Evolutionary conservation across 306 rosid genomes (phyloP), one percentile per base, ranked within the genome.

Genomic region (Lathyrus sativus): DNA sequence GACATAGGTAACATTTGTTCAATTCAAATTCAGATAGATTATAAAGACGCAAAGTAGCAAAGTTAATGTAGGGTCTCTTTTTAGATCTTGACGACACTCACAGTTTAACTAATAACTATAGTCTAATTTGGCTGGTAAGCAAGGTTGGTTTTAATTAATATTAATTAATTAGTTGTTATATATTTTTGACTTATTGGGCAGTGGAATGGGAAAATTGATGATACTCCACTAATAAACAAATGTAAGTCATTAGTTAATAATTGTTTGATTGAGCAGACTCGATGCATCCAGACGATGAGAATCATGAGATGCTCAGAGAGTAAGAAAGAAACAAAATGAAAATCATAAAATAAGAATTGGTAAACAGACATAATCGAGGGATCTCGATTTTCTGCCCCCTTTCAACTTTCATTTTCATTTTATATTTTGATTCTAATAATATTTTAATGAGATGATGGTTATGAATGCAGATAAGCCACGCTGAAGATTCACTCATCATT

Each of bases 371-470:
- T 78, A 67, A 72, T 72, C 85, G 63, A 65, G 74, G 86, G 82
- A 86, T 86, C 89, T 53, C 62, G 73, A 74, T 65, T 70, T 81
- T 65, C 66, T 77, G 82, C 33, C 82, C 51, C 63, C 39, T 65
- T 35, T 79, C 26, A 60, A 60, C 68, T 41, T 18, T 39, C 46
- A 15, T 62, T 44, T 14, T 14, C 22, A 46, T 48, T 15, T 48
- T 65, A 24, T 72, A 24, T 11, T 29, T 49, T 28, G 10, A n/a
- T 71, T 41, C n/a, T 39, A 29, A 11, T 4, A 28, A 3, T 39
- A 35, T 70, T 58, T 31, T 63, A 33, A 35, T 55, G 14, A 7
- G 43, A 55, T 13, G 39, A n/a, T 4, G 35, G 17, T 1, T 37
- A 55, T 11, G 51, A 41, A 4, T 66, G 38, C 18, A 29, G 28